Conservation (phyloP, 768 basidiomycete genomes). For the Nidularia sp. region DNA sequence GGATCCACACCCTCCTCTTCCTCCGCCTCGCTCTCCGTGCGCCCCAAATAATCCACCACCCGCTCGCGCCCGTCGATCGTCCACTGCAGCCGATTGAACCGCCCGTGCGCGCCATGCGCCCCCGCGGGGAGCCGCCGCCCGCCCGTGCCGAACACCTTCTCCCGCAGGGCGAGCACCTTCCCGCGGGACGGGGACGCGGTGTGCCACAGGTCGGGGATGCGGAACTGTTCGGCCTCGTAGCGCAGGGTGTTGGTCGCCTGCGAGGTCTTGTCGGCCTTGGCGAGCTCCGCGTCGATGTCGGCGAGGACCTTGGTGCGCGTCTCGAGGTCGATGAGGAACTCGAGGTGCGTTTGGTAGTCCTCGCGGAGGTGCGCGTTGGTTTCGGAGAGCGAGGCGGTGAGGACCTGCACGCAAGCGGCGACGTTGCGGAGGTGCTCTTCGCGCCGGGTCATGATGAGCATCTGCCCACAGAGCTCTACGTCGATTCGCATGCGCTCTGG, state of each 20-base stretch:
- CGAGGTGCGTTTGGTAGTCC: conserved; percentile 52
- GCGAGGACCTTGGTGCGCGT: conserved; percentile 41
- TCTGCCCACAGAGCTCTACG: conserved; percentile 73
- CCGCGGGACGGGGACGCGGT: conserved; percentile 55
- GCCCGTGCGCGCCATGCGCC: conserved; percentile 52
- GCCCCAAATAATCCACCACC: conserved; percentile 62
- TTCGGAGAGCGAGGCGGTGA: conserved; percentile 48
- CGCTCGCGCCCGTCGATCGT: conserved; percentile 59
- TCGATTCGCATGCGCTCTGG: conserved; percentile 72
- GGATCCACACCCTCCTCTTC: conserved; percentile 50
- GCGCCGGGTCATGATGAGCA: conserved; percentile 65
- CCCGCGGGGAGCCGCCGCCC: conserved; percentile 44
- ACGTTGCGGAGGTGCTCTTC: conserved; percentile 67
- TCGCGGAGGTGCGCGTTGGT: conserved; percentile 55
- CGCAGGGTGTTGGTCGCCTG: conserved; percentile 64
- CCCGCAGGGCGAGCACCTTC: conserved; percentile 61
- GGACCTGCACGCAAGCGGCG: conserved; percentile 53
- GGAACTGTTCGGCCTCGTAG: conserved; percentile 72
- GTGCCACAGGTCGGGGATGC: conserved; percentile 62
- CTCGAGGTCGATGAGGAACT: conserved; percentile 43
- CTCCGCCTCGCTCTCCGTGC: conserved; percentile 75
- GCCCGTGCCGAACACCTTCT: conserved; percentile 65
- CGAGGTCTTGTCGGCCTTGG: conserved; percentile 46
- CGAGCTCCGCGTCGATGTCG: conserved; percentile 45
- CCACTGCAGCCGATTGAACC: conserved; percentile 67